A percentile compares a stretch with the other conserved stretches of the same genome.
These are phyloP conservation scores for Parietaria judaica DNA, from an alignment of 306 rosid genomes.

Conservation along the genomic window DNA sequence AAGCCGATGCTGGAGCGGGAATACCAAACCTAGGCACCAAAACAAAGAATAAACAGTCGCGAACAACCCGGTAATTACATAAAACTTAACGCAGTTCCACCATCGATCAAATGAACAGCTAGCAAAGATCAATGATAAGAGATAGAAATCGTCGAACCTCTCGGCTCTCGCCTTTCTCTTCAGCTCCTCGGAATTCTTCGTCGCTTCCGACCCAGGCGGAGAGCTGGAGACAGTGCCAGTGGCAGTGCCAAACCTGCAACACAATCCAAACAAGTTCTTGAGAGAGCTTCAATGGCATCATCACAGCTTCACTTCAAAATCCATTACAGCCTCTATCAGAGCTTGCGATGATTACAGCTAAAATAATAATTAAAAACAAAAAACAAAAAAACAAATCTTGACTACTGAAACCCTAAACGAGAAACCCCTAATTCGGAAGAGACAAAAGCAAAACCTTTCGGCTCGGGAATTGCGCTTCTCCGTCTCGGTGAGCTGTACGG, in stretches of 20 bases:
- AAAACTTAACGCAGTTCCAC: too few species aligned
- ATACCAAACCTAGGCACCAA: slow-evolving; percentile 54
- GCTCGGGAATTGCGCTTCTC: slow-evolving; percentile 90
- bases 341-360: background rate
- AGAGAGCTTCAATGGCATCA: slow-evolving; percentile 13
- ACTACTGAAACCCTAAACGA: background rate
- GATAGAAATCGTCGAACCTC: slow-evolving; percentile 34
- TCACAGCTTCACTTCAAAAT: slow-evolving; percentile 33
- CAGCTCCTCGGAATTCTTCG: slow-evolving; percentile 48
- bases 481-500: slow-evolving; percentile 59
- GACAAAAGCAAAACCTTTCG: slow-evolving; percentile 44
- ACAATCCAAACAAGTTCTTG: slow-evolving; percentile 25
- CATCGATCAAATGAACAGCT: background rate
- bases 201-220: slow-evolving; percentile 34
- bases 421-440: background rate
- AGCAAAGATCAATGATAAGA: slow-evolving; percentile 4
- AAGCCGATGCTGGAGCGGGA: slow-evolving; percentile 34
- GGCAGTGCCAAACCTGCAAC: slow-evolving; percentile 54
- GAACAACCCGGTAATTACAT: background rate
- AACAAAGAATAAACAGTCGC: background rate
- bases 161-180: slow-evolving; percentile 89
- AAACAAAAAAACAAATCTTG: background rate
- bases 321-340: background rate
- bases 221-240: background rate
- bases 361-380: background rate